Percentiles rank a stretch among this genome's conserved stretches.
Conservation (phyloP, 257 asterid species). For the Ligustrum vulgare region DNA sequence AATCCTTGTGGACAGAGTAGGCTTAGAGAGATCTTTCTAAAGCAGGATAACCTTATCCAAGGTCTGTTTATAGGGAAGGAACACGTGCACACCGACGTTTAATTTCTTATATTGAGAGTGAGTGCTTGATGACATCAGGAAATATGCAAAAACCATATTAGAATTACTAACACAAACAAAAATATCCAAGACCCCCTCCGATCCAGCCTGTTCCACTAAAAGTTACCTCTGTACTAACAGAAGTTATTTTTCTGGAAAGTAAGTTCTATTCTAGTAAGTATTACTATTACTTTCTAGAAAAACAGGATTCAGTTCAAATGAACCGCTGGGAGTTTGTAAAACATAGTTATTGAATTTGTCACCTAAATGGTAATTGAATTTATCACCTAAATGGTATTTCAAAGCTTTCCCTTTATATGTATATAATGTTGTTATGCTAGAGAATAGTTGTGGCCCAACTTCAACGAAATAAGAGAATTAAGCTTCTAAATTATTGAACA, state of each 20-base stretch:
- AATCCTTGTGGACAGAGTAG: slow-evolving; percentile 97
- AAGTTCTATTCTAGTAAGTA: neutral
- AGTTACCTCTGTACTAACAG: neutral
- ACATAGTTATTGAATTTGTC: neutral
- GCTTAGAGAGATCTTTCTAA: slow-evolving; percentile 84
- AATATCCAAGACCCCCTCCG: neutral
- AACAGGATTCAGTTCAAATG: neutral
- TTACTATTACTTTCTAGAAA: too few relatives aligned
- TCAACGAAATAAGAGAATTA: neutral
- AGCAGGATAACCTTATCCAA: slow-evolving; percentile 92
- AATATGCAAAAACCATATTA: slow-evolving; percentile 5
- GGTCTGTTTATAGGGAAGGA: slow-evolving; percentile 45
- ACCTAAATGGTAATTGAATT: neutral
- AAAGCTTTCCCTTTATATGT: neutral
- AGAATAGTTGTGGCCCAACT: neutral
- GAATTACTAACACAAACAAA: slow-evolving; percentile 5
- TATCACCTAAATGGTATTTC: neutral
- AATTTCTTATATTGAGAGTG: neutral
- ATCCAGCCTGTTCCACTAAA: neutral
- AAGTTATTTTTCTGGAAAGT: neutral
- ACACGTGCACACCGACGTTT: neutral
- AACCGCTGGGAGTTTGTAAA: neutral
- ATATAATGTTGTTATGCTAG: neutral
- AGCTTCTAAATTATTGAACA: neutral
- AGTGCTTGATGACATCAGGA: slow-evolving; percentile 9